Evolutionary conservation across 495 filamentous ascomycete species (phyloP), one percentile per base, ranked within the genome.

Genomic region (Echria macrotheca): DNA sequence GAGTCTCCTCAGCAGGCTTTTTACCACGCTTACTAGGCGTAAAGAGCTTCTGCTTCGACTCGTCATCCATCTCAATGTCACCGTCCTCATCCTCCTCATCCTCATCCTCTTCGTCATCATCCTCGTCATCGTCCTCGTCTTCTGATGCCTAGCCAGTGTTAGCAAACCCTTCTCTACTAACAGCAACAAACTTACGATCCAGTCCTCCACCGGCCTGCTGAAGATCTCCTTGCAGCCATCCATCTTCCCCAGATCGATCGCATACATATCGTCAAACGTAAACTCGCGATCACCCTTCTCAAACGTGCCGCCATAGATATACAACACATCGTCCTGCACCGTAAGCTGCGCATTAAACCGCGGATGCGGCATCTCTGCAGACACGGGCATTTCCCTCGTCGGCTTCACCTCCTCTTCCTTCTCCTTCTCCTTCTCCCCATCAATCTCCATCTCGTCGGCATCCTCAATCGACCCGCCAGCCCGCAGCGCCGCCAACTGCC

Each of bases 271-370:
- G 61, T 96, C 89, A 67, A 95, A 94, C 1, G 86, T 95, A 58
- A 85, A 95, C 63, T 98, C 93, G 14, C 86, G 79, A 59, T 97
- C 93, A 17, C 86, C 91, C 66, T 91, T 90, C 60, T 98, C 93
- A 57, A 86, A 95, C 0, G 89, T 98, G 11, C 93, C 93, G 15
- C 93, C 90, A 58, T 91, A 95, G 19, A 96, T 85, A 60, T 93
- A 98, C 0, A 97, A 72, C 11, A 85, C 78, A 67, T 98, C 93
- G 45, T 89, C 87, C 67, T 96, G 89, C 7, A 97, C 88, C 1
- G 93, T 79, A 31, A 98, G 68, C 53, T 89, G 86, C 2, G 86
- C 84, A 54, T 96, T 96, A 67, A 97, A 96, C 35, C 93, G 74
- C 26, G 77, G 76, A 58, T 94, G 89, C 32, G 93, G 93, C 64